phyloP scores from a whole-genome alignment of 768 basidiomycete species.

The Tylopilus subfusipes region DNA sequence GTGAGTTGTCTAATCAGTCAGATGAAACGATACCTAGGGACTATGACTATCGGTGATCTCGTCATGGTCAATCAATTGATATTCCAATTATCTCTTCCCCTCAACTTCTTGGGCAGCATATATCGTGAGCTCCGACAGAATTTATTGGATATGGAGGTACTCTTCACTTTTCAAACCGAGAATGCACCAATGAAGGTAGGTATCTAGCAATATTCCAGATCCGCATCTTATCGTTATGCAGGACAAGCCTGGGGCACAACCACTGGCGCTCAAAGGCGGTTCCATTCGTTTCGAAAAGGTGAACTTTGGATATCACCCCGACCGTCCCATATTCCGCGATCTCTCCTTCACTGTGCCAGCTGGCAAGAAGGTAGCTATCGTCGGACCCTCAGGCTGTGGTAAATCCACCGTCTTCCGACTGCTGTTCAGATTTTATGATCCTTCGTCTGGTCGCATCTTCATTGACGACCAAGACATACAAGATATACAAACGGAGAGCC shows the following conservation, averaged over 20 bases:
- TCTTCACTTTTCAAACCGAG: constrained; percentile 86
- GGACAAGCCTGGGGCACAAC: constrained; percentile 67
- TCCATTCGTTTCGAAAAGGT: constrained; percentile 93
- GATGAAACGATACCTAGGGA: constrained; percentile 48
- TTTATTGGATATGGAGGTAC: constrained; percentile 92
- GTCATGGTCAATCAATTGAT: constrained; percentile 99
- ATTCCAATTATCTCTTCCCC: constrained; percentile 92
- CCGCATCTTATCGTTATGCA: constrained; percentile 27
- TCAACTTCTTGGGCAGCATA: constrained; percentile 96
- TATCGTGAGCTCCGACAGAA: constrained; percentile 97
- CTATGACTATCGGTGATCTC: constrained; percentile 97
- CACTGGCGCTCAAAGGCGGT: constrained; percentile 72
- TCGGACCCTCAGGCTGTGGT: constrained; percentile 95
- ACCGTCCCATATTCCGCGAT: constrained; percentile 85
- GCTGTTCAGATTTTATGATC: constrained; percentile 92
- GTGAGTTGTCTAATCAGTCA: background rate
- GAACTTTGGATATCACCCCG: constrained; percentile 86
- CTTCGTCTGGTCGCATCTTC: constrained; percentile 71
- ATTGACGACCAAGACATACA: constrained; percentile 87
- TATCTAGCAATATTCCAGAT: background rate
- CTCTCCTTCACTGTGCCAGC: constrained; percentile 90
- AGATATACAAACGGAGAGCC: constrained; percentile 62
- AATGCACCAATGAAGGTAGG: constrained; percentile 65
- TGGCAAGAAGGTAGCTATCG: constrained; percentile 95
- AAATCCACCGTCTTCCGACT: constrained; percentile 97